Base-by-base conservation (phyloP, 1,139 yeast genomes). In the Spathaspora sp. region DNA sequence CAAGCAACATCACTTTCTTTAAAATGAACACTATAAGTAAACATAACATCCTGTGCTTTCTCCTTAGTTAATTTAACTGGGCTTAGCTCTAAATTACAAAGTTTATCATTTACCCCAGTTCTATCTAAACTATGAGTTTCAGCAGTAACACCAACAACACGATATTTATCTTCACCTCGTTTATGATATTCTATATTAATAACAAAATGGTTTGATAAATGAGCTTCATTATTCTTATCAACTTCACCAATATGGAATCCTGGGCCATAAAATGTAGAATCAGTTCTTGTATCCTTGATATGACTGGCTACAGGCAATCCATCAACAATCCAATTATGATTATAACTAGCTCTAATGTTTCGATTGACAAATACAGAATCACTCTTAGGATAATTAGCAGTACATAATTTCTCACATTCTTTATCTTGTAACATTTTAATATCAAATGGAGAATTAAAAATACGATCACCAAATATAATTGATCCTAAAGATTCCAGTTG, bases 401-500 rank as follows among this genome's bases (percentile, higher is more conserved):
- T 56, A 68, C 99, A 93, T 43, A 91, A 70, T 20, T 63, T 56
- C 47, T 74, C 74, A 73, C 99, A 93, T 9, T 74, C 62, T 56
- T 79, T 78, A 52, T 86, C 78, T 63, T 88, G 78, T 55, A 87
- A 74, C 96, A 93, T 88, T 43, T 78, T 74, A 54, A 93, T 72
- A 47, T 86, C 80, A 59, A 88, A 89, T 2, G 98, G 97, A 7
- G 98, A 89, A 61, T 89, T 86, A 74, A 88, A 90, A 53, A 93
- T 90, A 61, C 99, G 79, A 67, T 93, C 99, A 51, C 99, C 99
- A 65, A 95, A 90, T 48, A 93, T 76, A 53, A 93, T 86, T 1
- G 97, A 85, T 7, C 99, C 99, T 45, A 93, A 75, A 10, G 95
- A 86, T 67, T 91, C 98, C 56, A 89, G 82, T 64, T 89, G 96